phyloP scores from a whole-genome alignment of 176 grass and related monocot genomes.

The Stipa capillata region DNA sequence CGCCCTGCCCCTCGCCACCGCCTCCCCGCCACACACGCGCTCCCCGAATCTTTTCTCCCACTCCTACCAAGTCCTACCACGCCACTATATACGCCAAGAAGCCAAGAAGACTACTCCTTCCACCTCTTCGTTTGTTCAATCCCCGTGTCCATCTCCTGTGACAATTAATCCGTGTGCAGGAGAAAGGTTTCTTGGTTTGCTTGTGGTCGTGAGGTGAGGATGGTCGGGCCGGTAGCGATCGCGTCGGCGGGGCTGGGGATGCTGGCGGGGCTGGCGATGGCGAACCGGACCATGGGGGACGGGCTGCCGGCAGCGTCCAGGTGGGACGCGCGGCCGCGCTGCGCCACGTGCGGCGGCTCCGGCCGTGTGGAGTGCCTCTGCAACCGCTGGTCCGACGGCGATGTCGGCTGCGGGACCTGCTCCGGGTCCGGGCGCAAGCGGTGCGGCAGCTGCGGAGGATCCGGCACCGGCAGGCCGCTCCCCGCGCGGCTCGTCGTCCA shows the following conservation, averaged over 20 bases:
- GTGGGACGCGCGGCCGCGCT: conserved; percentile 52
- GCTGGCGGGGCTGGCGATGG: conserved; percentile 65
- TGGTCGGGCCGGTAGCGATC: conserved; percentile 55
- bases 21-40: conserved; percentile 28
- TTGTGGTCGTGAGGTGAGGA: neutral
- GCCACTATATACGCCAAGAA: neutral
- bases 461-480: conserved; percentile 63
- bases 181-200: neutral
- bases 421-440: conserved; percentile 58
- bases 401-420: conserved; percentile 75
- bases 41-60: neutral
- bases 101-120: neutral
- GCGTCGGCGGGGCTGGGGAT: conserved; percentile 83
- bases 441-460: conserved; percentile 81
- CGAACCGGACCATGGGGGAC: conserved; percentile 38
- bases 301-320: conserved; percentile 21
- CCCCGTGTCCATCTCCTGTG: neutral
- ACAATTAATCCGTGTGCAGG: no score
- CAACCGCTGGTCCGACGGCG: conserved; percentile 87
- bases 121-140: neutral
- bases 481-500: conserved; percentile 46
- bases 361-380: conserved; percentile 70
- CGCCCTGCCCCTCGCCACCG: no score
- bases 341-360: conserved; percentile 70
- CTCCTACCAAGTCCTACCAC: neutral